These are phyloP conservation scores for Calocera cornea DNA, from an alignment of 768 basidiomycete species.

Conservation along the genomic window DNA sequence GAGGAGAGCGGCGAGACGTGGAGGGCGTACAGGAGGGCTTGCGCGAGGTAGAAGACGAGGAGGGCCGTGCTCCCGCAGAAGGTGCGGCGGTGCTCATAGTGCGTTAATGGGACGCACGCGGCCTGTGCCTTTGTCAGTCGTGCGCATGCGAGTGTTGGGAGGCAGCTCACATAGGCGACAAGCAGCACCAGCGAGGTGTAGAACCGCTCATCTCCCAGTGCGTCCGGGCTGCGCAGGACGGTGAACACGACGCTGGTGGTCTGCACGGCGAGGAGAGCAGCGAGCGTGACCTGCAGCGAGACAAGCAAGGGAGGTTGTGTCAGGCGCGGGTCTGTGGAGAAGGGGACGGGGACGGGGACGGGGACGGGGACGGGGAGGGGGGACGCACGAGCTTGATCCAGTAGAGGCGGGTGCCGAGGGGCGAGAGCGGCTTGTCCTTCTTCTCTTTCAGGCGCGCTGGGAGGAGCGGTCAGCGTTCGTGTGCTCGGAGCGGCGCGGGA, in stretches of 20 bases:
- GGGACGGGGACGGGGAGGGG: not conserved
- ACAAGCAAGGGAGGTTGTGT: slow-evolving; percentile 7
- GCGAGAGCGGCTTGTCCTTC: not conserved
- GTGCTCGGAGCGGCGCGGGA: not conserved
- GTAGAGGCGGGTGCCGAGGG: slow-evolving; percentile 36
- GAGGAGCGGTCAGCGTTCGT: slow-evolving; percentile 26
- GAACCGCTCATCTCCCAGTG: not conserved
- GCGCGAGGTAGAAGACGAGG: slow-evolving; percentile 5
- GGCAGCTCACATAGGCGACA: not conserved
- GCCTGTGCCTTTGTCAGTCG: not conserved
- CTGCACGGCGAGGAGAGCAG: not conserved
- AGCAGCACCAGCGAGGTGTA: not conserved
- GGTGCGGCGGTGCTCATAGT: not conserved
- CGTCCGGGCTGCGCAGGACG: not conserved
- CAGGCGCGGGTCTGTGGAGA: not conserved
- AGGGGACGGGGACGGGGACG: too few species aligned
- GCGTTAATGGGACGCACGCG: not conserved
- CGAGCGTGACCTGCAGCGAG: slow-evolving; percentile 33
- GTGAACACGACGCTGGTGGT: slow-evolving; percentile 6
- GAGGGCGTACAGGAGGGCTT: slow-evolving; percentile 15
- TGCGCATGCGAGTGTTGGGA: not conserved
- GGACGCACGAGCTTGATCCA: slow-evolving; percentile 52
- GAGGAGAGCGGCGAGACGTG: slow-evolving; percentile 30
- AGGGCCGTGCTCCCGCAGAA: not conserved
- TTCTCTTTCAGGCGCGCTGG: not conserved